Evolutionary conservation across 768 basidiomycete genomes (phyloP).

Genomic region (Hemileccinum rubropunctum): DNA sequence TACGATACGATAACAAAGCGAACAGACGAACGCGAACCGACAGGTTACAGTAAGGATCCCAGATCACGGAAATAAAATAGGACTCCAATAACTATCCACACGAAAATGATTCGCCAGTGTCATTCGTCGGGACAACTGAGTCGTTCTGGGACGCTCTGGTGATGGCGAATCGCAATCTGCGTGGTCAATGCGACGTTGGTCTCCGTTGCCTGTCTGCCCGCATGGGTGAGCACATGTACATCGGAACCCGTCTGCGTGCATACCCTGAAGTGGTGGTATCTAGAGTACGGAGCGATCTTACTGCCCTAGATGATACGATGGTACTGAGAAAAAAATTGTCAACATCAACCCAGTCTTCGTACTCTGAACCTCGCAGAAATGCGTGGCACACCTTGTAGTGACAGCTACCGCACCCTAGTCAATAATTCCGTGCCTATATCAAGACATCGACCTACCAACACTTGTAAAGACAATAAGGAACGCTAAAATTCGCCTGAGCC

Average conservation of each 20-base stretch:
- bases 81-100: no score
- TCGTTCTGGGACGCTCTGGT: neutral
- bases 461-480: neutral
- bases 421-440: neutral
- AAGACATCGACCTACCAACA: neutral
- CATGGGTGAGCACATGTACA: neutral
- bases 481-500: neutral
- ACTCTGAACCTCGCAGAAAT: neutral
- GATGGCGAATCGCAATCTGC: constrained; percentile 1
- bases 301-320: constrained; percentile 13
- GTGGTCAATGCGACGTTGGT: constrained; percentile 6
- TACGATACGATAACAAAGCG: no score
- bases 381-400: constrained; percentile 3
- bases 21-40: no score
- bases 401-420: constrained; percentile 1
- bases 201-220: neutral
- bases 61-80: no score
- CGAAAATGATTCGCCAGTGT: neutral
- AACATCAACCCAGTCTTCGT: neutral
- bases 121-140: neutral
- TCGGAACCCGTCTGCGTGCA: neutral
- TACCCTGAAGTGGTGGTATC: neutral
- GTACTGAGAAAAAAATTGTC: constrained; percentile 2
- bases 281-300: constrained; percentile 6
- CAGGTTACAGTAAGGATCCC: no score